Conservation (phyloP, 164 flowering plant genomes). For the Piper betle region DNA sequence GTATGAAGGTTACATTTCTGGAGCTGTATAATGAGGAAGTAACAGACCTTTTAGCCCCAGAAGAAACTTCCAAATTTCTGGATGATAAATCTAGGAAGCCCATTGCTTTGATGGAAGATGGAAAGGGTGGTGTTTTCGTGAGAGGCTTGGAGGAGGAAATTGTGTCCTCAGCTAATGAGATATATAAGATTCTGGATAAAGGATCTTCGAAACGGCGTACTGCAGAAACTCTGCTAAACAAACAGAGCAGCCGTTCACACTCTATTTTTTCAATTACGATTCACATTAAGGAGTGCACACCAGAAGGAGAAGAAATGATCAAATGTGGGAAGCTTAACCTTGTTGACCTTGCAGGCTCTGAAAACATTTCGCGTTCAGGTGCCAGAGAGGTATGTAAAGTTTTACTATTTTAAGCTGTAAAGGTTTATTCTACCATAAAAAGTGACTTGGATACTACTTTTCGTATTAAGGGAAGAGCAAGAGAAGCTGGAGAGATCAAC, state of each 20-base stretch:
- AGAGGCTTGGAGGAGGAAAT: slow-evolving; percentile 88
- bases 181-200: slow-evolving; percentile 73
- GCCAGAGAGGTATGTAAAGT: slow-evolving; percentile 53
- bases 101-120: slow-evolving; percentile 84
- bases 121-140: slow-evolving; percentile 79
- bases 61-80: slow-evolving; percentile 37
- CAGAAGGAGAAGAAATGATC: slow-evolving; percentile 76
- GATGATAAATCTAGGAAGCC: slow-evolving; percentile 81
- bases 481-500: slow-evolving; percentile 91
- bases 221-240: slow-evolving; percentile 82
- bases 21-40: slow-evolving; percentile 83
- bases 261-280: slow-evolving; percentile 81
- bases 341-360: slow-evolving; percentile 89
- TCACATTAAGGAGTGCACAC: slow-evolving; percentile 76
- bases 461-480: slow-evolving; percentile 58
- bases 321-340: slow-evolving; percentile 87
- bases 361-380: slow-evolving; percentile 81
- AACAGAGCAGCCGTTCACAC: slow-evolving; percentile 85
- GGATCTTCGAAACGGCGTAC: slow-evolving; percentile 76
- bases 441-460: background rate
- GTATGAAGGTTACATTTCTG: slow-evolving; percentile 73
- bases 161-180: slow-evolving; percentile 65
- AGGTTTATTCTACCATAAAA: too few species aligned
- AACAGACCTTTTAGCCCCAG: slow-evolving; percentile 67
- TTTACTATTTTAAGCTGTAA: background rate